Base-by-base conservation (phyloP, 176 grass and related monocot genomes). In the Dendrocalamus sinicus region DNA sequence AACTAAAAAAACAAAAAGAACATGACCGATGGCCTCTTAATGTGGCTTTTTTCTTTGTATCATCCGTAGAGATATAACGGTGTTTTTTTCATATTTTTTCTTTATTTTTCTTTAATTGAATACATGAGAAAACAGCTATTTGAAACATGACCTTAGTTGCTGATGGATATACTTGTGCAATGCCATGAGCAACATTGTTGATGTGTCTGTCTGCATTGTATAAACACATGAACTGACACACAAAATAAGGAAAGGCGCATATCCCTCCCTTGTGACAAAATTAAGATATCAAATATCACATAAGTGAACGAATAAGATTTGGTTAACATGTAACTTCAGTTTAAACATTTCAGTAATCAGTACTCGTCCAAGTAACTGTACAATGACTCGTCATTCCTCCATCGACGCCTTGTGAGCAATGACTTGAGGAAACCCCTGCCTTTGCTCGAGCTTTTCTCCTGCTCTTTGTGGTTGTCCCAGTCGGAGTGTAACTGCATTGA, bases 331-430 rank as follows among this genome's bases (percentile, higher is more conserved):
- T 66, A 61, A 72, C 10, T 19, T 35, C 8, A 23, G 12, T 30
- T 40, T 35, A 15, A 15, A 76, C 70, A 72, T 80, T 53, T 16
- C 20, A 71, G 54, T 19, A 3, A 79, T 91, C 82, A 98, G 74
- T 98, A 98, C 57, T 98, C 96, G 59, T 98, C 91, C 85, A 98
- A 85, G 86, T 98, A 98, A 86, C 78, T 94, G 83, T 98, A 98
- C 88, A 98, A 75, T 7, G 93, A 95, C 63, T 95, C 93, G 2
- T 98, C 91, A 8, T 89, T 93, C 84, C 92, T 92, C 70, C 91
- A 98, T 43, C 91, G 84, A 19, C 86, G 90, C 84, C 93, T 88
- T 13, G 87, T 84, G 28, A 98, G 96, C 90, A 98, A 75, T 1
- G 89, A 88, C 87, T 83, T 98, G 83, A 98, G 89, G 86, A 98